Evolutionary conservation across 306 rosid genomes (phyloP).

Genomic region (Carpinus fangiana): DNA sequence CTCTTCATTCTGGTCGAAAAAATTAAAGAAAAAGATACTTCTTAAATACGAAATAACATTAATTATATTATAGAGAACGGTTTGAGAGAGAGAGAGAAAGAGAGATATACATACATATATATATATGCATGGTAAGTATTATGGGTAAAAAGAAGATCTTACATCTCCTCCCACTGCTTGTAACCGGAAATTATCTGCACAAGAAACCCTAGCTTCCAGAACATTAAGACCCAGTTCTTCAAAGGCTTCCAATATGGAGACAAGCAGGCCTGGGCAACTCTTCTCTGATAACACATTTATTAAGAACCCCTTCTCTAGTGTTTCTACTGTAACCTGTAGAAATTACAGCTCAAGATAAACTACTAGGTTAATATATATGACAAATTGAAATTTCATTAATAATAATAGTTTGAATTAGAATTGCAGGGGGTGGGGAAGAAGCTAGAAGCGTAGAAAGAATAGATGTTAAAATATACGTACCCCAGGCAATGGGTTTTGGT

Average conservation of each 20-base stretch:
- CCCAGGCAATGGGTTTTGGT: slow-evolving; percentile 61
- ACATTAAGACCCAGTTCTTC: slow-evolving; percentile 86
- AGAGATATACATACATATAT: not conserved
- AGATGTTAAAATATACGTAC: slow-evolving; percentile 31
- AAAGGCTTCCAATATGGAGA: slow-evolving; percentile 74
- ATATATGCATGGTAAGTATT: not conserved
- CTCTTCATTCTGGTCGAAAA: slow-evolving; percentile 38
- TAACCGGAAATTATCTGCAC: slow-evolving; percentile 73
- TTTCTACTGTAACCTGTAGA: slow-evolving; percentile 82
- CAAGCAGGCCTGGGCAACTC: slow-evolving; percentile 83
- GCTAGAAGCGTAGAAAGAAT: not conserved
- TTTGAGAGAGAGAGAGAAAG: no score
- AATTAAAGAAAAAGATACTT: no score
- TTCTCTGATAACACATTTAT: slow-evolving; percentile 67
- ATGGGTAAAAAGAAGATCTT: slow-evolving; percentile 25
- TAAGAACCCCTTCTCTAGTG: slow-evolving; percentile 79
- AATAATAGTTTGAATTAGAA: not conserved
- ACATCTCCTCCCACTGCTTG: slow-evolving; percentile 92
- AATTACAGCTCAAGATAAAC: not conserved
- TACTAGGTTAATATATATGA: not conserved
- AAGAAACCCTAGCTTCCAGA: slow-evolving; percentile 98
- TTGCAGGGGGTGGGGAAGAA: not conserved
- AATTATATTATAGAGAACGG: not conserved
- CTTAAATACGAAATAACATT: no score
- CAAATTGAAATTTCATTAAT: not conserved